These are phyloP conservation scores for Phytophthora pinifolia DNA, from an alignment of 352 stramenopile genomes.

Conservation along the genomic window DNA sequence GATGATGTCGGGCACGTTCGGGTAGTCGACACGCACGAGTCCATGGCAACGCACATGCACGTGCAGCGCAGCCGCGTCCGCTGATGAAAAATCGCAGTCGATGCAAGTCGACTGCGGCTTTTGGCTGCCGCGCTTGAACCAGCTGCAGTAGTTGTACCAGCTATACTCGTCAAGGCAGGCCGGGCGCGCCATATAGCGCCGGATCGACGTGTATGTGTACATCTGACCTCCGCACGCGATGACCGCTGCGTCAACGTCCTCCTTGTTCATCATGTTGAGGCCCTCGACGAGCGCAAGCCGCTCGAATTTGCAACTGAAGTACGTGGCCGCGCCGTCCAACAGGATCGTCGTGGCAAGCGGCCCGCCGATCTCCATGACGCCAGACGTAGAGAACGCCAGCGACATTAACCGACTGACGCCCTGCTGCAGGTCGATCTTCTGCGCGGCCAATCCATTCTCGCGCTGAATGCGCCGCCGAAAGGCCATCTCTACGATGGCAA, in stretches of 20 bases:
- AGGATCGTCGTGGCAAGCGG: background rate
- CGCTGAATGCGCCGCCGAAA: background rate
- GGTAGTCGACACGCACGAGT: too few relatives aligned
- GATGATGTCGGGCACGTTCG: too few relatives aligned
- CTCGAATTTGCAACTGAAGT: background rate
- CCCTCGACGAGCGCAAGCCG: background rate
- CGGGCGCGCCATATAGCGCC: background rate
- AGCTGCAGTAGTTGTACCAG: background rate
- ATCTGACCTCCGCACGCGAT: background rate
- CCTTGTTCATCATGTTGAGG: background rate
- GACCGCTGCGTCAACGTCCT: background rate
- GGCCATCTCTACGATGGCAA: background rate
- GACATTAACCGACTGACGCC: background rate
- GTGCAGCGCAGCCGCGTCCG: too few relatives aligned
- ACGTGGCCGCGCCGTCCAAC: background rate
- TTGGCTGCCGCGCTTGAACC: too few relatives aligned
- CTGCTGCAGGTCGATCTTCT: background rate
- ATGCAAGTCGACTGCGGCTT: too few relatives aligned
- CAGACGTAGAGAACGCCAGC: background rate
- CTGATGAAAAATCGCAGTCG: too few relatives aligned
- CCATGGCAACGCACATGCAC: too few relatives aligned
- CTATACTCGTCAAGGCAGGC: background rate
- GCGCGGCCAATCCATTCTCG: background rate
- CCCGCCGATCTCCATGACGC: background rate
- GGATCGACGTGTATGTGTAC: background rate